These are phyloP conservation scores for Cladosporium velox DNA, from an alignment of 2,329 filamentous ascomycete species.

Conservation along the genomic window DNA sequence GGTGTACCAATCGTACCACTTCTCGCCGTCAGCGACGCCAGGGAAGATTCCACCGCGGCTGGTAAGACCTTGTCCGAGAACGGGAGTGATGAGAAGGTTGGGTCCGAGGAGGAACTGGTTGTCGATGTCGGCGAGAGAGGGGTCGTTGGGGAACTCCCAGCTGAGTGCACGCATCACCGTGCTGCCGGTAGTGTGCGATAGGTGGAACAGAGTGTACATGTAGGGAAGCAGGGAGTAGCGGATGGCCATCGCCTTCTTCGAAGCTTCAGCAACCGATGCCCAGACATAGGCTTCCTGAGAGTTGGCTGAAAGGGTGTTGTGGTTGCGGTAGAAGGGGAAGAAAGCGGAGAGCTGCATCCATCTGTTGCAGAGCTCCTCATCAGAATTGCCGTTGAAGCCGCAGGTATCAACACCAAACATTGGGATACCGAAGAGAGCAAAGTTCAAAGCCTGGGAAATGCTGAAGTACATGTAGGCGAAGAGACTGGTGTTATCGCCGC, in stretches of 20 bases:
- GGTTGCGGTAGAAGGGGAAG: slow-evolving; percentile 78
- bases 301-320: slow-evolving; percentile 64
- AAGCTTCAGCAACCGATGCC: slow-evolving; percentile 65
- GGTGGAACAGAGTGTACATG: slow-evolving; percentile 72
- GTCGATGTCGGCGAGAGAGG: slow-evolving; percentile 65
- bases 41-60: slow-evolving; percentile 71
- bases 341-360: slow-evolving; percentile 68
- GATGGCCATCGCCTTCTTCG: slow-evolving; percentile 67
- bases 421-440: slow-evolving; percentile 72
- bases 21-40: slow-evolving; percentile 58
- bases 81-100: slow-evolving; percentile 66
- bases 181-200: slow-evolving; percentile 64
- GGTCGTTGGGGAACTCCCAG: slow-evolving; percentile 75
- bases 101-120: slow-evolving; percentile 72
- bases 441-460: slow-evolving; percentile 75
- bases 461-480: slow-evolving; percentile 76
- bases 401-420: slow-evolving; percentile 74
- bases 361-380: slow-evolving; percentile 69
- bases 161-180: slow-evolving; percentile 72
- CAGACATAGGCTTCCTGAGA: slow-evolving; percentile 73
- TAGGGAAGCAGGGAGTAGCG: slow-evolving; percentile 73
- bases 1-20: slow-evolving; percentile 84
- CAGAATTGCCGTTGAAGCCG: slow-evolving; percentile 68
- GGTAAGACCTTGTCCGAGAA: slow-evolving; percentile 62
- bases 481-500: slow-evolving; percentile 68